Evolutionary conservation across 192 early-diverging fungal species (phyloP), one percentile per base, ranked within the genome.

Genomic region (Lunasporangiospora selenospora): DNA sequence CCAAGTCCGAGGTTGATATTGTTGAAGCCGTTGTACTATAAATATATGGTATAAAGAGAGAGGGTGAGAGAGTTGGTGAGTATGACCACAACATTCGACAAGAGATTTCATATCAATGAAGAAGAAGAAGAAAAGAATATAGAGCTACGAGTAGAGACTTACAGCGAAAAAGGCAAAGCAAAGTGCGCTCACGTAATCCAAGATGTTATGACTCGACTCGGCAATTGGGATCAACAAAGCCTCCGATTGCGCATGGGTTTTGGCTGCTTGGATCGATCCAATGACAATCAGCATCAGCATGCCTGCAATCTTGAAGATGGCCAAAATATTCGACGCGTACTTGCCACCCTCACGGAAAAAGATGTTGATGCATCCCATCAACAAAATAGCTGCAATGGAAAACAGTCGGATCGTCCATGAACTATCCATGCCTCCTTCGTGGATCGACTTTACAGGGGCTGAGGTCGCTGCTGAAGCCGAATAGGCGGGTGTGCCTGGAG

Each of bases 11-110:
- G 57, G 23, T 67, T 77, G 32, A 69, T 69, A 70, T 78, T 60
- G 76, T 81, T 52, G 78, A 85, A 77, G 3, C 70, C 73, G 27
- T 75, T 78, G 62, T 62, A 78, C 77, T 78, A 58, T 13, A 2
- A 31, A 11, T 1, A 46, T 16, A 0, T 2, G 9, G 7, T 4
- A 4, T 16, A 27, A 43, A 5, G 11, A 40, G 37, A 54, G n/a
- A 27, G n/a, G n/a, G 33, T 39, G 3, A 18, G 52, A 36, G 29
- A 36, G 31, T 27, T 10, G 26, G 4, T 16, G 7, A 37, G 21
- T 16, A 18, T n/a, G 19, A 27, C 45, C n/a, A 40, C 24, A 30
- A 29, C 6, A 45, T 13, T 43, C 26, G 4, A 3, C 3, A 13
- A 26, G 13, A 41, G n/a, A 5, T 24, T 27, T 16, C n/a, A 19